phyloP scores from a whole-genome alignment of 2,329 filamentous ascomycete species.

The Aspergillus sp. region DNA sequence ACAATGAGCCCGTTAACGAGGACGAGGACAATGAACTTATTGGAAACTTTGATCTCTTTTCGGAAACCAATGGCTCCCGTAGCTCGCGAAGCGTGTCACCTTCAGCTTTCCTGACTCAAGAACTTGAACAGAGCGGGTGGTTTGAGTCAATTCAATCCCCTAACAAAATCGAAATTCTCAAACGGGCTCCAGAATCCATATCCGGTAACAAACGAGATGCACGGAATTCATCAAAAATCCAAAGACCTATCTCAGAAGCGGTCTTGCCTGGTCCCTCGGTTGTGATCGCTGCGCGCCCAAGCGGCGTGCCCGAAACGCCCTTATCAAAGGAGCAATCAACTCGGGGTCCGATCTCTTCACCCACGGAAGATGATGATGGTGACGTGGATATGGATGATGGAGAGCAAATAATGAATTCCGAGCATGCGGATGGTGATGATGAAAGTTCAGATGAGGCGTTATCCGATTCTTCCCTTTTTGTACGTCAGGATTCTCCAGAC shows the following conservation, averaged over 20 bases:
- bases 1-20: not conserved
- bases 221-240: not conserved
- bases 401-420: not conserved
- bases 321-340: not conserved
- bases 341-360: not conserved
- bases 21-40: not conserved
- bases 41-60: conserved; percentile 8
- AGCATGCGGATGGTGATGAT: not conserved
- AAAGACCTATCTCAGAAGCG: not conserved
- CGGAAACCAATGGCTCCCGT: not conserved
- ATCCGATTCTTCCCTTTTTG: not conserved
- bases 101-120: not conserved
- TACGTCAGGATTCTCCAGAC: not conserved
- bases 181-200: not conserved
- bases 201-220: not conserved
- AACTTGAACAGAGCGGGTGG: not conserved
- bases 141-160: not conserved
- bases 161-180: not conserved
- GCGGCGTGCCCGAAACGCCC: not conserved
- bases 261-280: not conserved
- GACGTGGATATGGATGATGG: not conserved
- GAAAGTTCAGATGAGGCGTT: not conserved
- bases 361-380: not conserved
- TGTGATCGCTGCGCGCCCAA: not conserved
- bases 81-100: not conserved